Base-by-base conservation (phyloP, 495 filamentous ascomycete species). In the Achaetomiella virescens region DNA sequence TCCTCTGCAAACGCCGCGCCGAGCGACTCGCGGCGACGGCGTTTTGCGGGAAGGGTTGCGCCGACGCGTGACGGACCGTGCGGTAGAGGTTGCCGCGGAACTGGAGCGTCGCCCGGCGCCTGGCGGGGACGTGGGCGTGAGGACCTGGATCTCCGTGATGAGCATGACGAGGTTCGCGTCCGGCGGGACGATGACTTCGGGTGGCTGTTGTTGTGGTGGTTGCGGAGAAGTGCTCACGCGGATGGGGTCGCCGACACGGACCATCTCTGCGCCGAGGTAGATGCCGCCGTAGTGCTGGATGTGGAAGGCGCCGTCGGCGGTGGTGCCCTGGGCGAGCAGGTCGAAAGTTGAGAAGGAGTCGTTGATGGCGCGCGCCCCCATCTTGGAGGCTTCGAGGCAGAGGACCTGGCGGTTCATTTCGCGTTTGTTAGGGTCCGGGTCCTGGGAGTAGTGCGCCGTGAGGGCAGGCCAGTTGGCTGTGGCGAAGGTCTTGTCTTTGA, bases 231-330 rank as follows among this genome's bases (percentile, higher is more conserved):
- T 21, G 20, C 35, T 56, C 15, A 75, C 68, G 36, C 75, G 68
- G 21, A 76, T 60, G 0, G 72, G 66, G 49, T 77, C 75, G 25
- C 59, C 57, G 22, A 72, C 25, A 11, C 61, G 56, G 29, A 77
- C 58, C 67, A 75, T 73, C 61, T 77, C 75, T 33, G 71, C 71
- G 38, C 75, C 75, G 37, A 76, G 60, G 49, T 76, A 77, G 31
- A 77, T 55, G 21, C 72, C 75, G 29, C 41, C 46, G 47, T 60
- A 64, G 21, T 48, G 55, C 20, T 47, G 25, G 3, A 65, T 17
- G 10, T 40, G 27, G 38, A 55, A 24, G 22, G 37, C 37, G 20
- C 56, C 45, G 57, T 59, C 58, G 20, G 44, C 10, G 8, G 58
- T 62, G 10, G 38, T 25, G 21, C 24, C 54, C 17, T 67, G 56